Percentiles rank a stretch among this genome's conserved stretches.
Evolutionary conservation across 192 early-diverging fungal species (phyloP).

Genomic region (Polychytrium aggregatum): DNA sequence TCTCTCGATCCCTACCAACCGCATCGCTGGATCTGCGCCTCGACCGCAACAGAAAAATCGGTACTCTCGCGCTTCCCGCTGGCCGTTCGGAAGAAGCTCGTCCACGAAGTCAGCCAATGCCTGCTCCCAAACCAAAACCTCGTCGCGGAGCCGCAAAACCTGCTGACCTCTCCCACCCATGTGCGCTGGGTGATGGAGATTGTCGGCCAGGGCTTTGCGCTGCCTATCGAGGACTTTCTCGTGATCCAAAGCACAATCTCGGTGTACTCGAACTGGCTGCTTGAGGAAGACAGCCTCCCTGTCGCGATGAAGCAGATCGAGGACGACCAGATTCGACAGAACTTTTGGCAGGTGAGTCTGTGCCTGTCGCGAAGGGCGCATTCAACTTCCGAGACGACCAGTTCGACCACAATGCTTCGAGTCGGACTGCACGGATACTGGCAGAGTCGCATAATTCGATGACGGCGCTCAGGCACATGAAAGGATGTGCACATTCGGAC

Average conservation of each 20-base stretch:
- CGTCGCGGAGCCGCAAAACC: slow-evolving; percentile 33
- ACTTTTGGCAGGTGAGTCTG: slow-evolving; percentile 52
- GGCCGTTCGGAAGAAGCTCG: slow-evolving; percentile 45
- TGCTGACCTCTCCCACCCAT: slow-evolving; percentile 63
- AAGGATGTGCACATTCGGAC: no score
- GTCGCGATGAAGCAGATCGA: slow-evolving; percentile 34
- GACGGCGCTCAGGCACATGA: no score
- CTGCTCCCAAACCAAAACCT: slow-evolving; percentile 24
- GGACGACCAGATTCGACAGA: slow-evolving; percentile 46
- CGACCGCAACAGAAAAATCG: slow-evolving; percentile 46
- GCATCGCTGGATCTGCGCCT: neutral
- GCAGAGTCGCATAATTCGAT: no score
- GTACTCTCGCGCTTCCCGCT: slow-evolving; percentile 60
- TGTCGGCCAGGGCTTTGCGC: slow-evolving; percentile 67
- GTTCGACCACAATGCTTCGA: no score
- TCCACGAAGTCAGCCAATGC: slow-evolving; percentile 55
- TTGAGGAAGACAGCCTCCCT: slow-evolving; percentile 49
- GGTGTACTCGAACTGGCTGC: slow-evolving; percentile 70
- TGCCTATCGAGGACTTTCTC: slow-evolving; percentile 63
- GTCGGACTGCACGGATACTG: no score
- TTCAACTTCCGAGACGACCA: no score
- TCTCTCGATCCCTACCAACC: no score
- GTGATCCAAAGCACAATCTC: slow-evolving; percentile 53
- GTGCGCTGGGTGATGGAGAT: slow-evolving; percentile 79
- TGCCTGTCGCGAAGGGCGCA: no score